Evolutionary conservation across 2,329 filamentous ascomycete species (phyloP).

Genomic region (Sphaerostilbella broomeana): DNA sequence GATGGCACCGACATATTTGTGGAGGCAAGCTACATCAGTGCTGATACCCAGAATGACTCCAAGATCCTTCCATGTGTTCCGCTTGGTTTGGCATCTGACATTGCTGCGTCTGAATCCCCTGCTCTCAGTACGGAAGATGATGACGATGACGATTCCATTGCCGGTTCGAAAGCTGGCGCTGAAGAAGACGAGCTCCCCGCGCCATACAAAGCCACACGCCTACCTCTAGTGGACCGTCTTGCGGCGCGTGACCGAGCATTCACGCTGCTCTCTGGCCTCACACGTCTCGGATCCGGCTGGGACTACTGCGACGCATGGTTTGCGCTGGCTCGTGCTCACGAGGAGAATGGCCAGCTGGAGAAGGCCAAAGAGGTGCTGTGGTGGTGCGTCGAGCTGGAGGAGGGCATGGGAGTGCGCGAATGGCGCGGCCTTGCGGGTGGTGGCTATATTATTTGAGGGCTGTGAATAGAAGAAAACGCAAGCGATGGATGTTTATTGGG

Average conservation of each 20-base stretch:
- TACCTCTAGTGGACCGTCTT: slow-evolving; percentile 73
- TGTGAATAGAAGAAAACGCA: too few relatives aligned
- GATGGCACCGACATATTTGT: slow-evolving; percentile 15
- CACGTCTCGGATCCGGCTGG: slow-evolving; percentile 82
- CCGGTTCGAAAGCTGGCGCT: slow-evolving; percentile 9
- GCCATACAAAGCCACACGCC: slow-evolving; percentile 51
- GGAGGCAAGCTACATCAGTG: slow-evolving; percentile 1
- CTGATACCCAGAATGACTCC: slow-evolving; percentile 6
- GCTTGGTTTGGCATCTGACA: slow-evolving; percentile 36
- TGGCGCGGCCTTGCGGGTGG: slow-evolving; percentile 67
- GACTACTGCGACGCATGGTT: slow-evolving; percentile 93
- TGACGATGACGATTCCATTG: slow-evolving; percentile 13
- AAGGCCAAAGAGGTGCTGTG: slow-evolving; percentile 90
- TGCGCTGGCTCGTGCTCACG: slow-evolving; percentile 76
- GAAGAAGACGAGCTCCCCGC: slow-evolving; percentile 40
- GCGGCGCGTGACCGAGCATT: slow-evolving; percentile 86
- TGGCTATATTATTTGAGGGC: slow-evolving; percentile 50
- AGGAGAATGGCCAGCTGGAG: slow-evolving; percentile 75
- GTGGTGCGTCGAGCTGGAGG: slow-evolving; percentile 96
- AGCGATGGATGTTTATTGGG: too few relatives aligned
- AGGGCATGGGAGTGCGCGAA: slow-evolving; percentile 68
- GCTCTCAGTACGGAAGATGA: slow-evolving; percentile 12
- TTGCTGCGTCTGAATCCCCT: slow-evolving; percentile 18
- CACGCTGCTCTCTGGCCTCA: slow-evolving; percentile 72
- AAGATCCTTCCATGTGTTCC: slow-evolving; percentile 37